Evolutionary conservation across 1,139 yeast species (phyloP), one percentile per base, ranked within the genome.

Genomic region (Yarrowia galli): DNA sequence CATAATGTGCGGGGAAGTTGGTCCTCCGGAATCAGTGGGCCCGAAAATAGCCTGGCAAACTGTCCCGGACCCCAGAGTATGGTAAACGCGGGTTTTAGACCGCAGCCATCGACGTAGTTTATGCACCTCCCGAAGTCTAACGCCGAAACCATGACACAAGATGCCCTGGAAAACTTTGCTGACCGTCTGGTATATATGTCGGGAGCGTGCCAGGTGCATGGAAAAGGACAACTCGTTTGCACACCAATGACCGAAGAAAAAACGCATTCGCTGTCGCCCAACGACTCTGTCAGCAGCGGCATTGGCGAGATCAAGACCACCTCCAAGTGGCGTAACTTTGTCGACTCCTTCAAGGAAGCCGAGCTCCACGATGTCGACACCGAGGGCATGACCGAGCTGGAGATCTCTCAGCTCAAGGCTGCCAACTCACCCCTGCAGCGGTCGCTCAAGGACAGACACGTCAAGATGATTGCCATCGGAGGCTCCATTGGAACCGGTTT

Each of bases 401-500:
- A 75, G 67, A 69, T 69, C 35, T 73, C 76, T 2, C 76, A 75
- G 46, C 67, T 69, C 22, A 77, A 77, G 36, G 75, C 78, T 8
- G 75, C 78, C 10, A 72, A 72, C 49, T 71, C 84, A 16, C 83
- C 83, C 2, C 75, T 83, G 67, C 75, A 76, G 43, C 75, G 84
- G 68, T 77, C 78, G 7, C 78, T 84, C 69, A 80, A 83, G 71
- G 78, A 79, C 66, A 80, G 89, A 68, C 90, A 86, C 72, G 66
- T 71, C 81, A 85, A 87, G 73, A 85, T 89, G 89, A 89, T 92
- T 71, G 91, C 96, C 48, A 82, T 91, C 65, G 97, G 96, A 22
- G 91, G 96, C 23, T 89, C 93, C 71, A 89, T 91, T 68, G 97
- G 97, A 79, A 87, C 91, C 0, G 92, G 92, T 53, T 79, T 88